Percentiles rank a stretch among this genome's conserved stretches.
Conservation (phyloP, 2,329 filamentous ascomycete species). For the Madurella mycetomatis region DNA sequence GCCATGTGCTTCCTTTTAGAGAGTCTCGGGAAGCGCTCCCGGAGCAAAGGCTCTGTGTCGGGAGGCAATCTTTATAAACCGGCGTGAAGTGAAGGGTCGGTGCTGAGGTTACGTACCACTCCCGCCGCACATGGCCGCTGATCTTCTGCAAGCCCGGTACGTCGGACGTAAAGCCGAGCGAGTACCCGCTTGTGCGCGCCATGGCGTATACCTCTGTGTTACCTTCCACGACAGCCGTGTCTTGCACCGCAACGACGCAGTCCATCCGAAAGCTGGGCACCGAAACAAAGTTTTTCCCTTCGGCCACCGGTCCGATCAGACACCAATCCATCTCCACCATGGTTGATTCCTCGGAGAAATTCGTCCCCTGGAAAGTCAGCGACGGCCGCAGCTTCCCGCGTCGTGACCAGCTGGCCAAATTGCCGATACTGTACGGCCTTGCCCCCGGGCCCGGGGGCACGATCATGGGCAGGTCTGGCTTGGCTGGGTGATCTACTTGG, state of each 20-base stretch:
- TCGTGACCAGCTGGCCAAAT: constrained; percentile 2
- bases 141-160: constrained; percentile 17
- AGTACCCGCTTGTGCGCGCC: constrained; percentile 20
- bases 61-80: too few relatives aligned
- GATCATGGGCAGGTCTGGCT: constrained; percentile 4
- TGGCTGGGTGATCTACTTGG: constrained; percentile 13
- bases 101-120: constrained; percentile 19
- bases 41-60: too few relatives aligned
- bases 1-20: too few relatives aligned
- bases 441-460: neutral
- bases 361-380: constrained; percentile 7
- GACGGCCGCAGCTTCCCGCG: constrained; percentile 9
- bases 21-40: too few relatives aligned
- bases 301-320: constrained; percentile 14
- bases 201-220: constrained; percentile 22
- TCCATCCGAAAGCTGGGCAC: constrained; percentile 10
- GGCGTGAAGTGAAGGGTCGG: neutral
- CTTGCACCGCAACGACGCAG: neutral
- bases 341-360: neutral
- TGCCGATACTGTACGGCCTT: constrained; percentile 8
- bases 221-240: constrained; percentile 9
- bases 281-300: constrained; percentile 13
- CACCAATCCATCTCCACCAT: constrained; percentile 20
- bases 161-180: constrained; percentile 19
- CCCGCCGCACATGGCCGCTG: constrained; percentile 7